These are phyloP conservation scores for Jaapia argillacea DNA, from an alignment of 768 basidiomycete genomes.

Conservation along the genomic window DNA sequence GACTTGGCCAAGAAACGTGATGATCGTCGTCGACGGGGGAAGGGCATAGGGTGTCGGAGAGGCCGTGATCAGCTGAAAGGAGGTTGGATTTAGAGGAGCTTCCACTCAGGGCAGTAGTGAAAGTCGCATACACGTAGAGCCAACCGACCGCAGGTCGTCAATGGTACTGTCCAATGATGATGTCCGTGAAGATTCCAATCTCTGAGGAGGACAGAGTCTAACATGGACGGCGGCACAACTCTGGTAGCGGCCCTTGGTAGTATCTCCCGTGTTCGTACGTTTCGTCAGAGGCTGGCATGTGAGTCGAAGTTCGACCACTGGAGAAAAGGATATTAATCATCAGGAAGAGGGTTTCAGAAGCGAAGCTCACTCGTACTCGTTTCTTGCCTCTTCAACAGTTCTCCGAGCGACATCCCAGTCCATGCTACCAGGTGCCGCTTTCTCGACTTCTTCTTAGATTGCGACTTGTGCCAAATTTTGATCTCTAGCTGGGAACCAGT, in stretches of 20 bases:
- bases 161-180: no score
- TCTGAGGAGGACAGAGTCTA: no score
- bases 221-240: no score
- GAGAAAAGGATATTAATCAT: no score
- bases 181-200: no score
- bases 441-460: slow-evolving; percentile 54
- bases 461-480: slow-evolving; percentile 45
- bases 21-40: background rate
- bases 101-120: background rate
- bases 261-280: no score
- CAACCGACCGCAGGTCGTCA: no score
- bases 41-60: background rate
- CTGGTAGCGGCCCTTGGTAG: no score
- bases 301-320: no score
- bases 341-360: background rate
- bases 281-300: no score
- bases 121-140: background rate
- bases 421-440: slow-evolving; percentile 46
- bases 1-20: background rate
- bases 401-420: slow-evolving; percentile 38
- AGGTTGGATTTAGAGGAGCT: background rate
- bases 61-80: background rate
- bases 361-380: background rate
- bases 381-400: slow-evolving; percentile 40
- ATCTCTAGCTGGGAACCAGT: slow-evolving; percentile 36